A percentile compares a stretch with the other conserved stretches of the same genome.
These are phyloP conservation scores for Gaeumannomyces sp. DNA, from an alignment of 2,329 filamentous ascomycete species.

Conservation along the genomic window DNA sequence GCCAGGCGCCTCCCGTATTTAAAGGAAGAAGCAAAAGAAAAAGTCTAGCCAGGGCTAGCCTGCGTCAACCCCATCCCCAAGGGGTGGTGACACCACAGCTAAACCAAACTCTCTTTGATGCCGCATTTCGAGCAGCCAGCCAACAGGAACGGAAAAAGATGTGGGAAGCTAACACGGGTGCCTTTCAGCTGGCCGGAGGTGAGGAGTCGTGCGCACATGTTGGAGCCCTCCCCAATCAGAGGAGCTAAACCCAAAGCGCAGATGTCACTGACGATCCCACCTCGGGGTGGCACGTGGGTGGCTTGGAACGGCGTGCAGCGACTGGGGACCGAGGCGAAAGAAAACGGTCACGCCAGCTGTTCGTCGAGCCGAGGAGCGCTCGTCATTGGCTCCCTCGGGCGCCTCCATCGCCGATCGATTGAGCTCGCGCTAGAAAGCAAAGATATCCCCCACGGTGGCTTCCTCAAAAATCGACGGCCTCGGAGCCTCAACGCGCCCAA, in stretches of 20 bases:
- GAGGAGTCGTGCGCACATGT: neutral
- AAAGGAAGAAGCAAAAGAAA: neutral
- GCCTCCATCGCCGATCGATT: neutral
- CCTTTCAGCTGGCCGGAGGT: neutral
- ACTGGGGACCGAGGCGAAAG: neutral
- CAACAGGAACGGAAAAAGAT: neutral
- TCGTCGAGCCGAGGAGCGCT: neutral
- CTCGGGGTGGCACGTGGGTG: neutral
- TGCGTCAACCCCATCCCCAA: neutral
- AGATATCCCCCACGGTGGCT: neutral
- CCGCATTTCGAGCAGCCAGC: neutral
- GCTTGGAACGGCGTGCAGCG: neutral
- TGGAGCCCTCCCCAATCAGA: neutral
- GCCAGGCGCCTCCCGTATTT: neutral
- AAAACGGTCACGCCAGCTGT: neutral
- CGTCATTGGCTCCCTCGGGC: neutral
- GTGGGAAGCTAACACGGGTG: neutral
- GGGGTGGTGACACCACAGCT: neutral
- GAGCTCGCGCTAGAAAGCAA: neutral
- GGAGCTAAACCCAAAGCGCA: neutral
- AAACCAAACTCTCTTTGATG: neutral
- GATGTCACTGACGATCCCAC: neutral
- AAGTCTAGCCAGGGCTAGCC: neutral
- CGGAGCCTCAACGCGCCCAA: neutral
- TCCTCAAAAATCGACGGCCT: neutral